Evolutionary conservation across 202 grass and related monocot species (phyloP).

Genomic region (Schoenoplectus tabernaemontani): DNA sequence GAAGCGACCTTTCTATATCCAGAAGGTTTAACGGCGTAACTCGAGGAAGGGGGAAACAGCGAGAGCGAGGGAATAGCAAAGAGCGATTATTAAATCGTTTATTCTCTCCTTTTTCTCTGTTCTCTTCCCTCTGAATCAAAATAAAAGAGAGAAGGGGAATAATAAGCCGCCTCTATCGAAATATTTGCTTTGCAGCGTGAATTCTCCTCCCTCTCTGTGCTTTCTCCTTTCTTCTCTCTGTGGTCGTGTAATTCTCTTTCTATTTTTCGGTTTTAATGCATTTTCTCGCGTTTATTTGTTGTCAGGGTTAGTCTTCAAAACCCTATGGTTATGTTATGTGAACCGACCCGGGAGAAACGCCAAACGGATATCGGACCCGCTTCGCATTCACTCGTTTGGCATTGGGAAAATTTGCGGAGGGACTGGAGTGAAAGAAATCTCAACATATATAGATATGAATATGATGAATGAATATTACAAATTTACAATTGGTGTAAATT

Average conservation of each 20-base stretch:
- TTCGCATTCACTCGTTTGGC: neutral
- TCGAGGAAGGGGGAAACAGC: neutral
- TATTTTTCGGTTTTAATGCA: neutral
- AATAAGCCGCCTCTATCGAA: too few relatives aligned
- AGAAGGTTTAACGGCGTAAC: neutral
- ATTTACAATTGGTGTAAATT: neutral
- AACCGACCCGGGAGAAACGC: conserved; percentile 8
- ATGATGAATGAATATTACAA: too few relatives aligned
- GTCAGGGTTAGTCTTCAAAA: neutral
- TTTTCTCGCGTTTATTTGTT: conserved; percentile 4
- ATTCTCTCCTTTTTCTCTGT: neutral
- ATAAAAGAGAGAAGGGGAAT: neutral
- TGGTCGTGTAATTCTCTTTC: conserved; percentile 10
- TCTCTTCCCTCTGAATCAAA: neutral
- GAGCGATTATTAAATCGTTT: neutral
- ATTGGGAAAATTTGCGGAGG: neutral
- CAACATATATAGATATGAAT: too few relatives aligned
- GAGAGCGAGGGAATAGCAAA: neutral
- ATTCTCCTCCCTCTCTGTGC: too few relatives aligned
- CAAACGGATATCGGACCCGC: conserved; percentile 1
- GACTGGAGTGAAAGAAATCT: too few relatives aligned
- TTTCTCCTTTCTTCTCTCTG: neutral
- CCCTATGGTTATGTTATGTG: neutral
- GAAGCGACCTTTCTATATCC: conserved; percentile 5
- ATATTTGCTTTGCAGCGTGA: too few relatives aligned